phyloP scores from a whole-genome alignment of 148 eudicot species.

The Silene conica region DNA sequence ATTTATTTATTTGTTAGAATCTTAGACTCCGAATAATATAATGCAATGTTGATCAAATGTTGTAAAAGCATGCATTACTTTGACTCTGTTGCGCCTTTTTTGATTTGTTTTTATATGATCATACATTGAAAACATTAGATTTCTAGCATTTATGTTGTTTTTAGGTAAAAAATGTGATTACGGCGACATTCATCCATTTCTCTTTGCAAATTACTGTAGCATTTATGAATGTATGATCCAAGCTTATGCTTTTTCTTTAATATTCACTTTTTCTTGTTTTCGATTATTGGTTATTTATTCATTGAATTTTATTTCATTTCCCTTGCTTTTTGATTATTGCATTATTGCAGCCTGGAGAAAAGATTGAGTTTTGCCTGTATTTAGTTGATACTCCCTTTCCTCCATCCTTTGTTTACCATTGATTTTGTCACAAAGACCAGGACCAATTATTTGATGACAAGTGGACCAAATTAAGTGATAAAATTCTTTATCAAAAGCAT shows the following conservation, averaged over 20 bases:
- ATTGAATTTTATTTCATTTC: not conserved
- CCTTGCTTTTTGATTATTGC: not conserved
- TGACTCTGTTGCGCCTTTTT: not conserved
- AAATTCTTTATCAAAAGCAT: no score
- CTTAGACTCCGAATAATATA: not conserved
- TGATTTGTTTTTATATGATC: not conserved
- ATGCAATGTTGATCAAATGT: not conserved
- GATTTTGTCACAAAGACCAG: no score
- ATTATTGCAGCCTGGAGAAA: not conserved
- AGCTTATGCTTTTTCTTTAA: no score
- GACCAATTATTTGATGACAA: no score
- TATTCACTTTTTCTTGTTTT: no score
- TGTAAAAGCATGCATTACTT: not conserved
- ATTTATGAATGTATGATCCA: no score
- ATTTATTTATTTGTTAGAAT: not conserved
- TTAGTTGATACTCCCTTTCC: not conserved
- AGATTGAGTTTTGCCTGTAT: not conserved
- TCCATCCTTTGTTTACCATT: no score
- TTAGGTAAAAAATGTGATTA: constrained; percentile 55
- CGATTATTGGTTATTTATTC: no score
- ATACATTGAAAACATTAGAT: not conserved
- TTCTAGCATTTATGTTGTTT: constrained; percentile 17
- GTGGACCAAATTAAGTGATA: no score
- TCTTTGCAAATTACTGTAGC: no score
- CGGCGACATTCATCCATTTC: constrained; percentile 57